Conservation (phyloP, 805 yeast genomes). For the Wickerhamiella hasegawae region DNA sequence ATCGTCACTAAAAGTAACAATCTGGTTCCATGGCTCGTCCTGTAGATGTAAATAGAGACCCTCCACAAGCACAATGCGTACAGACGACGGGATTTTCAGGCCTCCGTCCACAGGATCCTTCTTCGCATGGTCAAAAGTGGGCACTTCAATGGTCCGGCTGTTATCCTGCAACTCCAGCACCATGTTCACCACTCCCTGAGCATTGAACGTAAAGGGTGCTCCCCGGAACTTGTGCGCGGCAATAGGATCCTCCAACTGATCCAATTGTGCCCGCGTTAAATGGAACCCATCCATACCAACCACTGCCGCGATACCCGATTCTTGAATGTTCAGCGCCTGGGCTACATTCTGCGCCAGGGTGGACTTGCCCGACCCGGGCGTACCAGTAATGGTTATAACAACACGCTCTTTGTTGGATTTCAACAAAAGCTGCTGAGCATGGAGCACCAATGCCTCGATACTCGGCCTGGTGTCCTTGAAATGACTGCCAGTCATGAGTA, state of each 20-base stretch:
- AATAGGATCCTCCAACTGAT: slow-evolving; percentile 35
- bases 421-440: background rate
- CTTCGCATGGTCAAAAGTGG: slow-evolving; percentile 57
- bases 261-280: slow-evolving; percentile 33
- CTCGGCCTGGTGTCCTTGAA: background rate
- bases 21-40: slow-evolving; percentile 42
- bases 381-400: slow-evolving; percentile 48
- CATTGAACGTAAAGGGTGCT: slow-evolving; percentile 75
- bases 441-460: background rate
- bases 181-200: slow-evolving; percentile 28
- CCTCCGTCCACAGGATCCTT: slow-evolving; percentile 52
- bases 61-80: slow-evolving; percentile 50
- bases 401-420: slow-evolving; percentile 11
- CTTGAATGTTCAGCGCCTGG: slow-evolving; percentile 22
- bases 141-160: slow-evolving; percentile 21
- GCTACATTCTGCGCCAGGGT: slow-evolving; percentile 40
- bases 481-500: background rate
- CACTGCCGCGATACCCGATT: slow-evolving; percentile 12
- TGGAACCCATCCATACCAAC: slow-evolving; percentile 73
- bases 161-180: slow-evolving; percentile 18
- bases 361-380: slow-evolving; percentile 79
- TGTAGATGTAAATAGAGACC: slow-evolving; percentile 56
- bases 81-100: slow-evolving; percentile 28
- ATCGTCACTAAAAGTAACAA: slow-evolving; percentile 26
- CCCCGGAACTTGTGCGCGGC: slow-evolving; percentile 57